These are phyloP conservation scores for Pyricularia grisea DNA, from an alignment of 2,329 filamentous ascomycete species.

Conservation along the genomic window DNA sequence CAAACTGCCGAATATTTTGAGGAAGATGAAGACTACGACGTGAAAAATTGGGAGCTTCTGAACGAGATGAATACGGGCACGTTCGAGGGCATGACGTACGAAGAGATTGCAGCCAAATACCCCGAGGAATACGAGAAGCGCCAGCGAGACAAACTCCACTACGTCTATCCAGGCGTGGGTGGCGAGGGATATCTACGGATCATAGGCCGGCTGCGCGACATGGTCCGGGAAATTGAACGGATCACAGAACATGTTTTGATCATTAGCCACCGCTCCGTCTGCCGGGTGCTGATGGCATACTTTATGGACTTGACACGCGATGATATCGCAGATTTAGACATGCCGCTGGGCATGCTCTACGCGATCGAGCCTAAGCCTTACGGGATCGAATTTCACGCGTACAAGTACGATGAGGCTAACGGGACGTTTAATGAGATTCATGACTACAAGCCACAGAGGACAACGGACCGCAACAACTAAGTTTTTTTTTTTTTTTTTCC, in stretches of 20 bases:
- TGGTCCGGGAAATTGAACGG: conserved; percentile 94
- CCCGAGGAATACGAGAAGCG: conserved; percentile 76
- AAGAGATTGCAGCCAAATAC: conserved; percentile 72
- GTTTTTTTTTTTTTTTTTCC: too few relatives aligned
- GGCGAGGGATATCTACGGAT: conserved; percentile 96
- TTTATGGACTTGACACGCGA: conserved; percentile 88
- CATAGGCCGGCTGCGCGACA: conserved; percentile 87
- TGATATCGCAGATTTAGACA: conserved; percentile 88
- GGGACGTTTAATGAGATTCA: conserved; percentile 80
- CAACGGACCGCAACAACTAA: conserved; percentile 29
- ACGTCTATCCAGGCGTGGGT: conserved; percentile 91
- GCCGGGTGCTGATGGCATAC: conserved; percentile 87
- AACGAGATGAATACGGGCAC: conserved; percentile 90
- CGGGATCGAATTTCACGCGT: conserved; percentile 93
- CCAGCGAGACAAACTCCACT: conserved; percentile 79
- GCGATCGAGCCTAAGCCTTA: conserved; percentile 96
- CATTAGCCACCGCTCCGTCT: conserved; percentile 86
- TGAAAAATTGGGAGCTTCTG: conserved; percentile 96
- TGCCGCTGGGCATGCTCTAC: conserved; percentile 88
- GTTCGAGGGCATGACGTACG: conserved; percentile 93
- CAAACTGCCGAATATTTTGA: conserved; percentile 87
- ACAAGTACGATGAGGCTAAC: conserved; percentile 70
- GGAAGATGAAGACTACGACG: conserved; percentile 83
- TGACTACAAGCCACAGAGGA: conserved; percentile 68
- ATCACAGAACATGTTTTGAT: conserved; percentile 94